Evolutionary conservation across 2,329 filamentous ascomycete species (phyloP).

Genomic region (Fusarium sp.): DNA sequence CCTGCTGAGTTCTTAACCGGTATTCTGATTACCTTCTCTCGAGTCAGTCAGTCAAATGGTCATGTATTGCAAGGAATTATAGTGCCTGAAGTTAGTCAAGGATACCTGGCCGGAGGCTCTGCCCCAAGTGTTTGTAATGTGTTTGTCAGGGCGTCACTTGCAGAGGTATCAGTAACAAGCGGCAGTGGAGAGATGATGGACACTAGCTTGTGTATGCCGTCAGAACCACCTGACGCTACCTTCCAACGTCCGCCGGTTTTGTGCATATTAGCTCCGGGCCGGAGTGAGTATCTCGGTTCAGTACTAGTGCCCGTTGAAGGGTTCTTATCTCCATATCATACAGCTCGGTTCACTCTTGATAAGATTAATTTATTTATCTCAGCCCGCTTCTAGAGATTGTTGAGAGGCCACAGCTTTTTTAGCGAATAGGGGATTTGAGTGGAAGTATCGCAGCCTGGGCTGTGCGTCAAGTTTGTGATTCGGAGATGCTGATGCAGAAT

Average conservation of each 20-base stretch:
- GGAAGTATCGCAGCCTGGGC: not conserved
- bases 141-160: not conserved
- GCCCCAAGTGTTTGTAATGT: not conserved
- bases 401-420: not conserved
- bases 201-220: not conserved
- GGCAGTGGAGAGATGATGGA: not conserved
- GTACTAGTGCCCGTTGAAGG: slow-evolving; percentile 2
- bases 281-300: not conserved
- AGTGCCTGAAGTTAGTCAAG: not conserved
- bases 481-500: not conserved
- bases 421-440: not conserved
- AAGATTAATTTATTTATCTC: not conserved
- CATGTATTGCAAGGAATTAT: not conserved
- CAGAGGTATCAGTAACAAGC: not conserved
- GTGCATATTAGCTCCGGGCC: not conserved
- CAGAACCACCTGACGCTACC: slow-evolving; percentile 6
- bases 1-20: not conserved
- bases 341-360: not conserved
- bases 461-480: not conserved
- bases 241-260: not conserved
- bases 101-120: not conserved
- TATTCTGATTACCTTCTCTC: not conserved
- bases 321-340: not conserved
- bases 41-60: too few species aligned
- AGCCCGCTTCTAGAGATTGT: not conserved